Evolutionary conservation across 345 rosid species (phyloP), one percentile per base, ranked within the genome.

Genomic region (Psidium guajava): DNA sequence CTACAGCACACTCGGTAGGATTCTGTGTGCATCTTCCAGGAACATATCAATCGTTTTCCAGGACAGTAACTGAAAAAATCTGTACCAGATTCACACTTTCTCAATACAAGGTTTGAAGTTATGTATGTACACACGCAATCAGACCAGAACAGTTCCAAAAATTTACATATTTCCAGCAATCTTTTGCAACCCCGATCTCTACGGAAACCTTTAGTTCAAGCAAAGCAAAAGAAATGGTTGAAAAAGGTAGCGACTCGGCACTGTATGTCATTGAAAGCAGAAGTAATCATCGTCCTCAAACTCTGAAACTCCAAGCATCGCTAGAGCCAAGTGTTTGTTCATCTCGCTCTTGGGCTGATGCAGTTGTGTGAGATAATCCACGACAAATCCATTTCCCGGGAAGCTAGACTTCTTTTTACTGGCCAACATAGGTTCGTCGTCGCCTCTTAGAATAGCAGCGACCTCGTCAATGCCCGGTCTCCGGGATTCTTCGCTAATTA

Each of bases 251-350:
- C 1, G 18, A 12, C 21, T 77, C 16, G 58, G 27, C 75, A 18
- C 28, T 28, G 75, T 83, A 82, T 6, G 74, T 96, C 91, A 95
- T 44, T 94, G 92, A 59, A 91, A 83, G 49, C 91, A 90, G 83
- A 92, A 90, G 85, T 89, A 91, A 83, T 93, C 92, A 42, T 93
- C 92, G 0, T 93, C 98, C 86, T 92, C 98, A 86, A 89, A 87
- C 74, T 95, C 98, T 0, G 96, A 86, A 86, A 95, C 96, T 87
- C 99, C 98, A 12, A 93, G 89, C 97, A 97, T 95, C 13, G 98
- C 98, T 88, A 97, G 87, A 21, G 98, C 98, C 82, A 97, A 88
- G 89, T 97, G 99, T 86, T 94, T 89, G 53, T 89, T 93, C 96
- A 95, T 93, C 93, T 97, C 99, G 27, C 90, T 94, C 87, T 91